Evolutionary conservation across 148 eudicot species (phyloP).

Genomic region (Rhododendron simsii): DNA sequence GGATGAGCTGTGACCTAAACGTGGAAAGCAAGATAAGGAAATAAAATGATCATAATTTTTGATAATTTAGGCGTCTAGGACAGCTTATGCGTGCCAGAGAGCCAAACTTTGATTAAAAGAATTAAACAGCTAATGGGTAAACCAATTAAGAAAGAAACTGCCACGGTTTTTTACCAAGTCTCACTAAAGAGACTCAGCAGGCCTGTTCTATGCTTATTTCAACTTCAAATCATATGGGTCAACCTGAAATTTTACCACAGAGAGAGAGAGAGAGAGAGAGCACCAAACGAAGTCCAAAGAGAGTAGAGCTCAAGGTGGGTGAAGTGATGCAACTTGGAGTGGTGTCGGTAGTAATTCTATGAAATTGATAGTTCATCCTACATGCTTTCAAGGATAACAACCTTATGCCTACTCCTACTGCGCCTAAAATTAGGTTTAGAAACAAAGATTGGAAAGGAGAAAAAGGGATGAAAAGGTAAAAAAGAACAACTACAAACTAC

Average conservation of each 20-base stretch:
- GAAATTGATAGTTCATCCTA: neutral
- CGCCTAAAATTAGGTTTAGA: neutral
- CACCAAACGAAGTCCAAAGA: neutral
- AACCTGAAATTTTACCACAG: neutral
- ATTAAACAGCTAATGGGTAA: neutral
- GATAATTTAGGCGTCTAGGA: too few species aligned
- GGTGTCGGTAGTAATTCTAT: neutral
- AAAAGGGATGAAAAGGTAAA: neutral
- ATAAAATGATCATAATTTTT: neutral
- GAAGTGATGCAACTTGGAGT: neutral
- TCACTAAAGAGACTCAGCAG: neutral
- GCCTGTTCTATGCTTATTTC: neutral
- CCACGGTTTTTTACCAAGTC: neutral
- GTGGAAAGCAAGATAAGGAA: neutral
- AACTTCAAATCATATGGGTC: neutral
- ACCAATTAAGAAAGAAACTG: neutral
- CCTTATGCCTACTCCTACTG: neutral
- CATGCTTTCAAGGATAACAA: conserved; percentile 1
- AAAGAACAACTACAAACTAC: neutral
- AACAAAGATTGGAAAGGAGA: neutral
- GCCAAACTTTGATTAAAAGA: neutral
- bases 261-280: neutral
- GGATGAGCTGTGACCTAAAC: neutral
- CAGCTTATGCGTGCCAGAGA: neutral
- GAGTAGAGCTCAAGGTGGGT: neutral